These are phyloP conservation scores for Hypholoma sublateritium DNA, from an alignment of 768 basidiomycete genomes.

Conservation along the genomic window DNA sequence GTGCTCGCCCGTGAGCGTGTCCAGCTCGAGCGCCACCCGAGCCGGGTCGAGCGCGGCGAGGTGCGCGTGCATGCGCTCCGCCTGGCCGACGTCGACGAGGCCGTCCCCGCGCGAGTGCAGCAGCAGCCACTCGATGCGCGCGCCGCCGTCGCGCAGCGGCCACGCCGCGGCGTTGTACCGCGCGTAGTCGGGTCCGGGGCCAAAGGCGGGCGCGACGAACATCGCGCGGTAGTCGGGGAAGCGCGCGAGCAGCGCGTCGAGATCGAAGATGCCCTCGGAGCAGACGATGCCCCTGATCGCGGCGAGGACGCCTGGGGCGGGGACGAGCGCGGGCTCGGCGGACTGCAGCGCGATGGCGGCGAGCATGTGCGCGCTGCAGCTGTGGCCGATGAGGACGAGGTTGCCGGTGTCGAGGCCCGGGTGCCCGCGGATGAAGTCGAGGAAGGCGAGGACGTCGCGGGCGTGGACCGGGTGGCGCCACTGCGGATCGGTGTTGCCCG, in stretches of 20 bases:
- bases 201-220: slow-evolving; percentile 73
- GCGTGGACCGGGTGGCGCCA: slow-evolving; percentile 74
- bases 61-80: slow-evolving; percentile 55
- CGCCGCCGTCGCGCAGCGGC: slow-evolving; percentile 27
- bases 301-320: slow-evolving; percentile 38
- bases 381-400: slow-evolving; percentile 73
- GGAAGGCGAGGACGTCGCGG: slow-evolving; percentile 60
- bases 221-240: slow-evolving; percentile 69
- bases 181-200: slow-evolving; percentile 45
- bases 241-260: slow-evolving; percentile 58
- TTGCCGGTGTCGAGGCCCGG: slow-evolving; percentile 39
- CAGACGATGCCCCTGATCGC: slow-evolving; percentile 55
- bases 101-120: slow-evolving; percentile 75
- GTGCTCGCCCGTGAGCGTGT: slow-evolving; percentile 51
- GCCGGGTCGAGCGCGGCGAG: slow-evolving; percentile 36
- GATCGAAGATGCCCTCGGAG: slow-evolving; percentile 80
- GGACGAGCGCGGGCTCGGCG: slow-evolving; percentile 42
- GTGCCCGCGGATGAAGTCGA: slow-evolving; percentile 55
- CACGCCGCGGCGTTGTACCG: slow-evolving; percentile 45
- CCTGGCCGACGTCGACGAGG: slow-evolving; percentile 64
- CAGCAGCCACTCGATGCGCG: slow-evolving; percentile 60
- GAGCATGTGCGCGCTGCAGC: slow-evolving; percentile 82
- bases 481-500: slow-evolving; percentile 32
- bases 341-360: slow-evolving; percentile 65
- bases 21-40: slow-evolving; percentile 30